phyloP scores from a whole-genome alignment of 2,329 filamentous ascomycete genomes.

The Aspergillus novoparasiticus region DNA sequence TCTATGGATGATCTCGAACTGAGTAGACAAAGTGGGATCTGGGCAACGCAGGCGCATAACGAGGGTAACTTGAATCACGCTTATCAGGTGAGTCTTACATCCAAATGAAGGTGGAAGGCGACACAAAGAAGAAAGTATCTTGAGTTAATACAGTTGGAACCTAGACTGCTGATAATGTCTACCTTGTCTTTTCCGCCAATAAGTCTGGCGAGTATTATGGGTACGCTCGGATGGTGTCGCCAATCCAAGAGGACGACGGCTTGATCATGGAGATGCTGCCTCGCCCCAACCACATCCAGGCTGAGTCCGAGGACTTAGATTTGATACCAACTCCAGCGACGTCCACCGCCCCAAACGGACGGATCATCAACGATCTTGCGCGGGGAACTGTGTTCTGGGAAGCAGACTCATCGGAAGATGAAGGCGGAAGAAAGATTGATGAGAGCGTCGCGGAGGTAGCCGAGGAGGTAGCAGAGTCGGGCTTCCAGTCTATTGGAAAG shows the following conservation, averaged over 20 bases:
- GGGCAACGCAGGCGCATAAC: conserved; percentile 94
- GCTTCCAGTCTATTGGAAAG: conserved; percentile 77
- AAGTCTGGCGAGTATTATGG: conserved; percentile 98
- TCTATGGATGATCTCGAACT: conserved; percentile 87
- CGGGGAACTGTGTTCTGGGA: conserved; percentile 99
- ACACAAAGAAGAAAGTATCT: not conserved
- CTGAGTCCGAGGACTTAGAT: conserved; percentile 69
- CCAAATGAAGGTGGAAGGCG: not conserved
- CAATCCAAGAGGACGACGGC: conserved; percentile 75
- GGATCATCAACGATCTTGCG: conserved; percentile 88
- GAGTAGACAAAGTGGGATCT: conserved; percentile 83
- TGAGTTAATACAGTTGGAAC: not conserved
- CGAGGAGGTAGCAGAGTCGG: conserved; percentile 45
- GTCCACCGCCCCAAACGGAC: conserved; percentile 75
- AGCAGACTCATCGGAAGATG: conserved; percentile 63
- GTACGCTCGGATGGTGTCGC: conserved; percentile 85
- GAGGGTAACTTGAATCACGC: conserved; percentile 81
- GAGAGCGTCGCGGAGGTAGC: conserved; percentile 53
- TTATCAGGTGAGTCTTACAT: conserved; percentile 64
- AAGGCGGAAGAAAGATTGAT: conserved; percentile 34
- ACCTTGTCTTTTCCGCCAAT: conserved; percentile 92
- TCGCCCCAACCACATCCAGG: conserved; percentile 58
- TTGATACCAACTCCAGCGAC: conserved; percentile 80
- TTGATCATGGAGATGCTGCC: conserved; percentile 71
- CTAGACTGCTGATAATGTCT: conserved; percentile 79